Base-by-base conservation (phyloP, 345 rosid species). In the Kandelia obovata region DNA sequence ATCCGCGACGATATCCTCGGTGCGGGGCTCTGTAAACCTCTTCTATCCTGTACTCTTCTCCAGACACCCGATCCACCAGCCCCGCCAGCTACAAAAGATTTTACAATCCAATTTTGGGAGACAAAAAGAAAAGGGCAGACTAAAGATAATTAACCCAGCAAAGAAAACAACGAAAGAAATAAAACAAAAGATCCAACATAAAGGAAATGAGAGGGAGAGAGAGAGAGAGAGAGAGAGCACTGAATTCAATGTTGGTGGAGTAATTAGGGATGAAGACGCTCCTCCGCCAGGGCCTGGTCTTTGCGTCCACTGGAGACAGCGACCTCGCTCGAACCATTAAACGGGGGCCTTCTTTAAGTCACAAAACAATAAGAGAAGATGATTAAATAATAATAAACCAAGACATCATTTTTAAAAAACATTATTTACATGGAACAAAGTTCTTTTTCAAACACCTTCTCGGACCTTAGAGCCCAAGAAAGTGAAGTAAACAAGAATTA, bases 241-340 rank as follows among this genome's bases (percentile, higher is more conserved):
- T 94, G 26, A 91, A 91, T 56, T 94, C 95, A 58, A 89, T 89
- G 58, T 84, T 77, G 31, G 82, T 35, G 53, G 89, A 75, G 53
- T 80, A 81, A 58, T 82, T 85, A 57, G 92, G 83, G 66, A 82
- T 73, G 78, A 77, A 84, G 77, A 91, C 78, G 5, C 86, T 86
- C 69, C 91, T 81, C 71, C 79, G 81, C 98, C 98, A 94, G 3
- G 96, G 97, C 67, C 91, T 87, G 25, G 84, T 65, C 77, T 80
- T 87, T 3, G 89, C 84, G 53, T 94, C 98, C 77, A 89, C 98
- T 55, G 80, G 57, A 9, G 93, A 80, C 9, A 91, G 80, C 2
- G 97, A 95, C 67, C 96, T 82, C 21, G 98, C 76, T 72, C 92
- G 72, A 27, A 94, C 92, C 9, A 92, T 78, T 5, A 94, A 34